Base-by-base conservation (phyloP, 1,139 yeast genomes). In the Wickerhamiella pararugosa region DNA sequence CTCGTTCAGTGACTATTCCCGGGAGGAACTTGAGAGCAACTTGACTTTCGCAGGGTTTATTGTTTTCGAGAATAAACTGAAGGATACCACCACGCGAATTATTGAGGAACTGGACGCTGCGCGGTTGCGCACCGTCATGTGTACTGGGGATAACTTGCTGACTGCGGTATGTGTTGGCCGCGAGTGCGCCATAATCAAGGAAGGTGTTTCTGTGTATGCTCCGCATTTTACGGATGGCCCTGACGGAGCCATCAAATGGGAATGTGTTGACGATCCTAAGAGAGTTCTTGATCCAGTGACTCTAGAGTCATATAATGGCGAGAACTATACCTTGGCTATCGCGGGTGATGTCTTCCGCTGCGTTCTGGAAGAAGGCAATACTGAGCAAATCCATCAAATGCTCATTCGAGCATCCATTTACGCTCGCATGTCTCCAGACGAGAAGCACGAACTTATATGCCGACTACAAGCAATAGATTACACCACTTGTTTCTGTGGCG, bases 381-480 rank as follows among this genome's bases (percentile, higher is more conserved):
- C 45, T 10, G 54, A 51, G 5, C 61, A 58, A 39, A 44, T 61
- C 15, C 77, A 79, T 45, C 71, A 69, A 40, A 69, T 90, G 54
- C 67, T 92, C 43, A 66, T 86, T 65, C 76, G 73, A 49, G 76
- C 90, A 47, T 74, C 77, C 39, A 73, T 90, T 6, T 92, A 78
- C 64, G 97, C 98, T 0, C 70, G 99, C 51, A 90, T 90, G 99
- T 87, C 97, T 0, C 99, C 99, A 0, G 98, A 90, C 60, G 99
- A 90, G 57, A 90, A 90, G 57, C 95, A 90, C 58, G 98, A 90
- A 61, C 67, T 90, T 42, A 96, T 90, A 29, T 90, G 82, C 53
- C 86, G 81, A 56, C 63, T 90, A 25, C 95, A 86, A 59, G 70
- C 67, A 32, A 58, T 90, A 25, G 95, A 84, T 54, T 90, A 87